Evolutionary conservation across 1,284 basidiomycete species (phyloP), one percentile per base, ranked within the genome.

Genomic region (Irpex sp.): DNA sequence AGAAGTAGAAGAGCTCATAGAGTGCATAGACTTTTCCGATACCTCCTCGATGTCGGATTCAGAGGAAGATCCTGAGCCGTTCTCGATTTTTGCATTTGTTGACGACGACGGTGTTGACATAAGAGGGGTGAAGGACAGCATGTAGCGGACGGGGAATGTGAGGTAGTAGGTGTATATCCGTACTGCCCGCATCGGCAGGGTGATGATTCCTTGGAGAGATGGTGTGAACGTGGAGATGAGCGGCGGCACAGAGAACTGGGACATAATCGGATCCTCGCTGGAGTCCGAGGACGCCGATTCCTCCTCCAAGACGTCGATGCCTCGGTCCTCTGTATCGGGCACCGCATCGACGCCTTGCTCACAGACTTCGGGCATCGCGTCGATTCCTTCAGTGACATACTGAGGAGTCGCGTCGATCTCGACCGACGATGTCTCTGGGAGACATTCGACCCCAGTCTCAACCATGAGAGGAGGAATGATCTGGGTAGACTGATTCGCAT

Each of bases 381-480:
- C 59, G 57, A 74, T 57, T 21, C 68, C 73, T n/a, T 62, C 68
- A 34, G 75, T 72, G 7, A 67, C 65, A 48, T 67, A 59, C 9
- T 64, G 62, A 6, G 76, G 76, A 2, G 71, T 73, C 1, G 77
- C 77, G 63, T 77, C 75, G 61, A 78, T 67, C n/a, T 67, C 70
- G 11, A 68, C 67, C 26, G 72, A 72, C 13, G 56, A 59, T 31
- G 66, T 68, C 59, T 68, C 66, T 2, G 76, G 75, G 19, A 61
- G 62, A 19, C 68, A 74, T 59, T 74, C 72, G 40, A 77, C 69
- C 2, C 62, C 71, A 17, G 66, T 76, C 56, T 81, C 77, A 19
- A 82, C 79, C 57, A 84, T 71, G 49, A 74, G 68, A 1, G 84
- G 85, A 7, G 78, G 74, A 4, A 74, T 81, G 72, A 55, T 91